phyloP scores from a whole-genome alignment of 768 basidiomycete genomes.

The Amylocystis lapponica region DNA sequence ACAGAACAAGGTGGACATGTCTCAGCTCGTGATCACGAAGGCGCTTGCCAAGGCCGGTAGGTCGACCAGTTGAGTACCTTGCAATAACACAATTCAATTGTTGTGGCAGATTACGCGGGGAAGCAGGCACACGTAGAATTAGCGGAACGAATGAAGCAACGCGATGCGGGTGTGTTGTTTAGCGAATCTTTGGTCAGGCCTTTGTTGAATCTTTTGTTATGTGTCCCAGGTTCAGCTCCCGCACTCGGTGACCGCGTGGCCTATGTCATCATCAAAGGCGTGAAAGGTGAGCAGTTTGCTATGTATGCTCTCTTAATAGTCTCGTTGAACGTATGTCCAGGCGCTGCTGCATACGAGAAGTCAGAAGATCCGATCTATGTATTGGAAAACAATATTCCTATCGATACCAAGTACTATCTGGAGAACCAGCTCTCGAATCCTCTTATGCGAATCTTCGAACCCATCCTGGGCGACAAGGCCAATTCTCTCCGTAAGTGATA shows the following conservation, averaged over 20 bases:
- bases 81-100: background rate
- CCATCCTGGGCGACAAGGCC: constrained; percentile 91
- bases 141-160: constrained; percentile 91
- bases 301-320: background rate
- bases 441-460: constrained; percentile 95
- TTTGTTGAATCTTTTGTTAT: constrained; percentile 1
- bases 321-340: too few species aligned
- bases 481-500: constrained; percentile 62
- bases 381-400: constrained; percentile 95
- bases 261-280: constrained; percentile 96
- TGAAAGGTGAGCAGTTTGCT: constrained; percentile 57
- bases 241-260: constrained; percentile 98
- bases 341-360: constrained; percentile 97
- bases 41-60: constrained; percentile 83
- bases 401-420: constrained; percentile 96
- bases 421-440: constrained; percentile 98
- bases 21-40: constrained; percentile 97
- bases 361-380: constrained; percentile 98
- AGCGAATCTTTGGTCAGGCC: background rate
- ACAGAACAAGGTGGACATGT: constrained; percentile 98
- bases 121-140: constrained; percentile 98
- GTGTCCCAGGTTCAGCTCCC: constrained; percentile 76
- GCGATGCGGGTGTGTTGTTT: constrained; percentile 69
- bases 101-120: constrained; percentile 70
- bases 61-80: constrained; percentile 11